Evolutionary conservation across 2,329 filamentous ascomycete species (phyloP), one percentile per base, ranked within the genome.

Genomic region (Colletotrichum orbiculare): DNA sequence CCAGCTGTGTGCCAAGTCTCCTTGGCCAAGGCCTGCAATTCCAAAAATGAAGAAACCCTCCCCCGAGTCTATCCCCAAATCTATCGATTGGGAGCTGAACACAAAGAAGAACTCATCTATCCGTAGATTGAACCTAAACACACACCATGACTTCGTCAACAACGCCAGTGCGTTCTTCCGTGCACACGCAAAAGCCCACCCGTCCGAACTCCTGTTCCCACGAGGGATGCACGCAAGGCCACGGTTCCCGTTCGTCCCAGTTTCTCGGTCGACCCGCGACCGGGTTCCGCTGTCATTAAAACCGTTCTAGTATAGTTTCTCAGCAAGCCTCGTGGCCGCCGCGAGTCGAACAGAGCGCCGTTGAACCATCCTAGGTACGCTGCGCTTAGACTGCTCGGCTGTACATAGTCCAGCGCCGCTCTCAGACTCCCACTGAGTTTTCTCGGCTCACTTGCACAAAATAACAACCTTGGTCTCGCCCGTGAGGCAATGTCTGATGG

Each of bases 221-320:
- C 57, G 42, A 52, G 34, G 55, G 6, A 15, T 10, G 25, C 8
- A 54, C 10, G 3, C 17, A 42, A 11, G 39, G 41, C 43, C 38
- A 17, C 38, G 43, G 50, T 37, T 25, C 25, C 49, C 17, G 54
- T 17, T 37, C 35, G 33, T 54, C 43, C 56, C 49, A 55, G 57
- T 46, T 39, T 47, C 45, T 61, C 45, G 45, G 62, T 17, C 62
- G 57, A 64, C 50, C 38, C 56, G 49, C 39, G 58, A 56, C 50
- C 46, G 37, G 58, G 58, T 53, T 61, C 62, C 62, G 62, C 62
- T 62, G 62, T 62, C 57, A 62, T 52, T 15, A 25, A 4, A 42
- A 10, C 42, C 15, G 13, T 12, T 12, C 39, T 43, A 50, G 42
- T 49, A 25, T 12, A 39, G 35, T 39, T 45, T 33, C 11, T 25